phyloP scores from a whole-genome alignment of 495 filamentous ascomycete genomes.

The Aeminium ludgeri region DNA sequence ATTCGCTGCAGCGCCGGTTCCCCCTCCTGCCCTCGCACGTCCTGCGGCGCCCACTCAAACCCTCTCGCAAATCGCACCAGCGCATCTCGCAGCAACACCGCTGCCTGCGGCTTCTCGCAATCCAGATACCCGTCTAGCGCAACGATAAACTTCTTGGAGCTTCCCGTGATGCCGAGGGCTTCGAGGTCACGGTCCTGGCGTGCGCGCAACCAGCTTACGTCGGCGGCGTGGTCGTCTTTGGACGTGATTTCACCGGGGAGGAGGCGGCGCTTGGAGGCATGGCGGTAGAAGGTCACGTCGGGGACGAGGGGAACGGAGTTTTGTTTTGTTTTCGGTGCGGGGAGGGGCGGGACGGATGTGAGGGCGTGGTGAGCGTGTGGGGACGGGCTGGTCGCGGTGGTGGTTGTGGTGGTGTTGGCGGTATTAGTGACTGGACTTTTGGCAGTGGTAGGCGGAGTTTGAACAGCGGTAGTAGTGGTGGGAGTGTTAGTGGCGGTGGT shows the following conservation, averaged over 20 bases:
- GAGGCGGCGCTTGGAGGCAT: conserved; percentile 14
- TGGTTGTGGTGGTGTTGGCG: too few species aligned
- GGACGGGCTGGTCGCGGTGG: too few species aligned
- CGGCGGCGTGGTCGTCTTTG: conserved; percentile 21
- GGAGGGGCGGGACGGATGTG: conserved; percentile 2
- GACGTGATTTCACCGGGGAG: conserved; percentile 15
- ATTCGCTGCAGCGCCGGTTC: not conserved
- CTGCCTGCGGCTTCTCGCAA: conserved; percentile 12
- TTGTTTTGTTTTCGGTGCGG: not conserved
- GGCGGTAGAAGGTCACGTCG: conserved; percentile 19
- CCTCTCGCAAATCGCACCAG: conserved; percentile 16
- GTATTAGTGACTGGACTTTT: too few species aligned
- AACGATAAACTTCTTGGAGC: conserved; percentile 15
- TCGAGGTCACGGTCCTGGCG: conserved; percentile 15
- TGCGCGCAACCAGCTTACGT: conserved; percentile 15
- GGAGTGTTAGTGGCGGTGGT: too few species aligned
- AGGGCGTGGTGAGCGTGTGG: too few species aligned
- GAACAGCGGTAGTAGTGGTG: too few species aligned
- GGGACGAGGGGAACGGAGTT: conserved; percentile 1
- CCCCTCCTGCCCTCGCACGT: not conserved
- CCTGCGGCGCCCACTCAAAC: not conserved
- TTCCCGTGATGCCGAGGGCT: conserved; percentile 5
- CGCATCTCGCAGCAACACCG: conserved; percentile 8
- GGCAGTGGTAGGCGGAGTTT: not conserved
- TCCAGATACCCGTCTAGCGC: conserved; percentile 17